Evolutionary conservation across 805 yeast species (phyloP).

Genomic region (Groenewaldozyma tartarivorans): DNA sequence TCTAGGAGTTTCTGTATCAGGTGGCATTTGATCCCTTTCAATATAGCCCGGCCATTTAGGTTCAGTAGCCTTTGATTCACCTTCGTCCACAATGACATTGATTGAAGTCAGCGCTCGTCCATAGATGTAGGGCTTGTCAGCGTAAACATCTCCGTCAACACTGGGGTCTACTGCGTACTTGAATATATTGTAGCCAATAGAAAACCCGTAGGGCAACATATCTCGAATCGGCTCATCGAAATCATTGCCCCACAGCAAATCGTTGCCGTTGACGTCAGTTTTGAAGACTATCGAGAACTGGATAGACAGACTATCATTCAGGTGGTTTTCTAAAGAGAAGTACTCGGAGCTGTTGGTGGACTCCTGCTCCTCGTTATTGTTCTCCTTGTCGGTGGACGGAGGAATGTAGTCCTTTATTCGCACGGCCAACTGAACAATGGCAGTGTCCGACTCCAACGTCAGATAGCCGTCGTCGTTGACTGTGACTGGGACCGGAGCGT

Average conservation of each 20-base stretch:
- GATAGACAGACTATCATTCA: conserved; percentile 27
- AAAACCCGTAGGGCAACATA: conserved; percentile 45
- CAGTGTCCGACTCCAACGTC: conserved; percentile 31
- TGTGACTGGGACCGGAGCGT: conserved; percentile 27
- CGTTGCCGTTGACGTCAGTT: conserved; percentile 36
- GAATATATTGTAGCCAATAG: conserved; percentile 48
- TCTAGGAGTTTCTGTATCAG: conserved; percentile 23
- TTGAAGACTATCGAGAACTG: conserved; percentile 36
- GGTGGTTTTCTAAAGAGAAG: conserved; percentile 20
- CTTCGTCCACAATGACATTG: conserved; percentile 33
- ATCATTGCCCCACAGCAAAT: conserved; percentile 62
- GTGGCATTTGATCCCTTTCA: neutral
- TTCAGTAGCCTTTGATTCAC: conserved; percentile 8
- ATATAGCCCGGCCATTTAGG: conserved; percentile 12
- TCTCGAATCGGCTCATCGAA: conserved; percentile 50
- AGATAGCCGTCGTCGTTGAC: conserved; percentile 35
- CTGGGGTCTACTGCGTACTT: conserved; percentile 54
- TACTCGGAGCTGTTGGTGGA: conserved; percentile 12
- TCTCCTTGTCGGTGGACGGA: conserved; percentile 22
- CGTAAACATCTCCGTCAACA: conserved; percentile 51
- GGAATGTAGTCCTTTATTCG: conserved; percentile 34
- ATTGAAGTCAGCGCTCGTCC: conserved; percentile 53
- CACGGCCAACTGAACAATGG: conserved; percentile 29
- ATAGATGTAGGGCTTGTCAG: conserved; percentile 52
- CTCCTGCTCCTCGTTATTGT: conserved; percentile 19